A percentile compares a stretch with the other conserved stretches of the same genome.
These are phyloP conservation scores for Curvularia lunata DNA, from an alignment of 2,329 filamentous ascomycete genomes.

Conservation along the genomic window DNA sequence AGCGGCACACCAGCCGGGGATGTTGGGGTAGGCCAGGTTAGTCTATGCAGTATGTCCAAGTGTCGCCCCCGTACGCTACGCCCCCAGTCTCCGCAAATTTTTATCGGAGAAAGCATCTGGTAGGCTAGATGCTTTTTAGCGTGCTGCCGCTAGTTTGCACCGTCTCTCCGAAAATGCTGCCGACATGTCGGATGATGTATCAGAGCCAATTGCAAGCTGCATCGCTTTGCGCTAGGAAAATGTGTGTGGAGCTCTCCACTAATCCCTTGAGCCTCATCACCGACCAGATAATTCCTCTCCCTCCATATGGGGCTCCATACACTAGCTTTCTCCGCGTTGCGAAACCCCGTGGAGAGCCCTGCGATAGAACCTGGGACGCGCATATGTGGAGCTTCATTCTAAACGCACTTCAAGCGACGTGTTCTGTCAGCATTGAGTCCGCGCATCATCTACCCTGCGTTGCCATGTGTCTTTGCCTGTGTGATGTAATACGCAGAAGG, in stretches of 20 bases:
- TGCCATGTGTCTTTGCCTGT: conserved; percentile 7
- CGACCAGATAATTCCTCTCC: conserved; percentile 15
- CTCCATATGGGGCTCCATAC: conserved; percentile 13
- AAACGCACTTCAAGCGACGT: neutral
- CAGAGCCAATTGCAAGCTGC: conserved; percentile 23
- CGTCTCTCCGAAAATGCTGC: conserved; percentile 28
- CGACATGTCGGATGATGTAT: conserved; percentile 17
- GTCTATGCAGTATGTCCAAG: conserved; percentile 14
- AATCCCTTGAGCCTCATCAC: conserved; percentile 37
- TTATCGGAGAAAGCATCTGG: conserved; percentile 9
- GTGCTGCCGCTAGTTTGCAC: neutral
- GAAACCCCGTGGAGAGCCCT: conserved; percentile 35
- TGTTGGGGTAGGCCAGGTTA: conserved; percentile 11
- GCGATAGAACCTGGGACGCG: conserved; percentile 10
- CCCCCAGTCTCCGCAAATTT: conserved; percentile 29
- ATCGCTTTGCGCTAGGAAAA: conserved; percentile 4
- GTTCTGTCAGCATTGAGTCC: neutral
- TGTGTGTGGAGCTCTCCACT: conserved; percentile 24
- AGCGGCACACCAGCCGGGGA: conserved; percentile 7
- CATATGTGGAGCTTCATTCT: conserved; percentile 10
- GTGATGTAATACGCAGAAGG: conserved; percentile 1
- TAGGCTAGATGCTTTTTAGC: conserved; percentile 23
- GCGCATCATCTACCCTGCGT: conserved; percentile 4
- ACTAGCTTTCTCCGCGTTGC: conserved; percentile 30
- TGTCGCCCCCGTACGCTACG: conserved; percentile 21